Conservation (phyloP, 164 flowering plant genomes). For the Akebia trifoliata region DNA sequence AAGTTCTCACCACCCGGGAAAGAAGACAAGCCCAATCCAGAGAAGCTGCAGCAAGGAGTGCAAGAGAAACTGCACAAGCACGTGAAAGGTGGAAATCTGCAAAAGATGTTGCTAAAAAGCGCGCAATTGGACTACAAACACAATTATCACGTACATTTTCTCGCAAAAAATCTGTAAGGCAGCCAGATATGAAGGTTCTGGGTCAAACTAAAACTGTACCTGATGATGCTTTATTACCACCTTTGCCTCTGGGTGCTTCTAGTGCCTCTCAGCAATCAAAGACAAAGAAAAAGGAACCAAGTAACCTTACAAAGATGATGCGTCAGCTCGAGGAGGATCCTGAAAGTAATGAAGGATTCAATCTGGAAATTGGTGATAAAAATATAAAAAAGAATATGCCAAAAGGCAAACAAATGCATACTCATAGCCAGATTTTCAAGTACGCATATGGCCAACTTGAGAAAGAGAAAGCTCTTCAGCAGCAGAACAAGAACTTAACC, state of each 20-base stretch:
- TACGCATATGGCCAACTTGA: slow-evolving; percentile 97
- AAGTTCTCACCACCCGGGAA: slow-evolving; percentile 78
- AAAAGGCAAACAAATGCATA: slow-evolving; percentile 72
- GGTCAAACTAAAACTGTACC: slow-evolving; percentile 43
- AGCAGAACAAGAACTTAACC: slow-evolving; percentile 69
- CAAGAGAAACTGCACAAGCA: slow-evolving; percentile 91
- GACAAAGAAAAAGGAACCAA: slow-evolving; percentile 58
- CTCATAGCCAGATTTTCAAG: slow-evolving; percentile 90
- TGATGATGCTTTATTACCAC: slow-evolving; percentile 44
- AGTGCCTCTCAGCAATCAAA: slow-evolving; percentile 26
- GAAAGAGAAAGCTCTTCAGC: slow-evolving; percentile 92
- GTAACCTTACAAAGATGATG: slow-evolving; percentile 73
- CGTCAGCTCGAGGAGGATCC: slow-evolving; percentile 65
- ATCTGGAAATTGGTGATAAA: slow-evolving; percentile 78
- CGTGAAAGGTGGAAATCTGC: slow-evolving; percentile 94
- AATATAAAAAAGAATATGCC: slow-evolving; percentile 62
- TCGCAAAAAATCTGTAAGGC: slow-evolving; percentile 48
- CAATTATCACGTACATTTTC: slow-evolving; percentile 91
- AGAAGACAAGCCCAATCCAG: slow-evolving; percentile 81
- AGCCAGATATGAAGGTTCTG: slow-evolving; percentile 29
- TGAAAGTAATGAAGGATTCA: slow-evolving; percentile 65
- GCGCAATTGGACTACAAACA: slow-evolving; percentile 61
- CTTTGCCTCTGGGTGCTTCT: slow-evolving; percentile 26
- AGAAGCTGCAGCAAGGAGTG: slow-evolving; percentile 90
- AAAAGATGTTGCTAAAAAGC: slow-evolving; percentile 73